These are phyloP conservation scores for Chytriomyces sp. DNA, from an alignment of 192 early-diverging fungal species.

Conservation along the genomic window DNA sequence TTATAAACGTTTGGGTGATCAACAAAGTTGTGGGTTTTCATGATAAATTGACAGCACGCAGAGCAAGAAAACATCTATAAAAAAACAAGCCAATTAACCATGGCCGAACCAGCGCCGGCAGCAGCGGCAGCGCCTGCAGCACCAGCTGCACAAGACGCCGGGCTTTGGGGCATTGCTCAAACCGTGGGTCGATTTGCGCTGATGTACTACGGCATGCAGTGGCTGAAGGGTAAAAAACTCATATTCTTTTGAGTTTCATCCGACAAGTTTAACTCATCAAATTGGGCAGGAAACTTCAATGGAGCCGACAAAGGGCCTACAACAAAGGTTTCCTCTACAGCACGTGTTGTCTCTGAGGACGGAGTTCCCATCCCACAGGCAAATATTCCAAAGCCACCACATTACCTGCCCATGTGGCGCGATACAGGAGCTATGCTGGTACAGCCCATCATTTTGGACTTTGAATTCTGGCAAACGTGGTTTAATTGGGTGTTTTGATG, in stretches of 20 bases:
- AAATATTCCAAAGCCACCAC: constrained; percentile 7
- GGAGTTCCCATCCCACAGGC: constrained; percentile 5
- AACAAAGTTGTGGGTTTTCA: no score
- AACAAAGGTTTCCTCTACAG: no score
- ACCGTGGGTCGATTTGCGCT: not conserved
- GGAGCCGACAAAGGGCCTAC: no score
- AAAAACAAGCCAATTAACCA: no score
- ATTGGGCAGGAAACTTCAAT: constrained; percentile 16
- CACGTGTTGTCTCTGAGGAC: not conserved
- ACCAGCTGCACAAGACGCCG: not conserved
- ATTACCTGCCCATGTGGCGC: constrained; percentile 22
- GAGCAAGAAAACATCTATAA: no score
- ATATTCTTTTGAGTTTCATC: no score
- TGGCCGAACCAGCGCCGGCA: no score
- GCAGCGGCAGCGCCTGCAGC: constrained; percentile 16
- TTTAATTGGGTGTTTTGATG: not conserved
- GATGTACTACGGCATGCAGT: constrained; percentile 30
- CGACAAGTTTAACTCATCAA: no score
- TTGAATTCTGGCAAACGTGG: not conserved
- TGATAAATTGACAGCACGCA: no score
- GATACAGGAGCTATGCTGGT: constrained; percentile 8
- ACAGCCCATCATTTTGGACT: not conserved
- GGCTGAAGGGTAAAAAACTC: constrained; percentile 11
- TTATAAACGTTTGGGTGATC: no score
- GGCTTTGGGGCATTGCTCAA: not conserved